Percentiles rank a stretch among this genome's conserved stretches.
These are phyloP conservation scores for Andrographis paniculata DNA, from an alignment of 305 asterid genomes.

Conservation along the genomic window DNA sequence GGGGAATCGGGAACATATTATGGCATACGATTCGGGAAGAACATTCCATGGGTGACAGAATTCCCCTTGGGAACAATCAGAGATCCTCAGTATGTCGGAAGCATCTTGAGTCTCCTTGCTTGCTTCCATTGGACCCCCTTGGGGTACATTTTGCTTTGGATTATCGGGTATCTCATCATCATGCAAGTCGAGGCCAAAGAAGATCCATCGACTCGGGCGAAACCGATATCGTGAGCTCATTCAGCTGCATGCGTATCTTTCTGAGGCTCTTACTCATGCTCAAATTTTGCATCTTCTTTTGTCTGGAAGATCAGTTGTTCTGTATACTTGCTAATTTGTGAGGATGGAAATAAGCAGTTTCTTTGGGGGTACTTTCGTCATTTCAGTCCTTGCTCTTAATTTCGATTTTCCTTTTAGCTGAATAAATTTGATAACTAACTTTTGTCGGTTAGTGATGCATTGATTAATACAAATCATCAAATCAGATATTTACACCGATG, in stretches of 20 bases:
- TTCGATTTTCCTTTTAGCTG: neutral
- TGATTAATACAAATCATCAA: too few species aligned
- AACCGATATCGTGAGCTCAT: constrained; percentile 36
- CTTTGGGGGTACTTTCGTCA: neutral
- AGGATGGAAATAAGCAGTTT: neutral
- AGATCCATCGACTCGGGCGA: constrained; percentile 71
- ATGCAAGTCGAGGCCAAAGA: constrained; percentile 63
- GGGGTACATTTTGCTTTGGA: constrained; percentile 50
- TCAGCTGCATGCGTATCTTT: neutral
- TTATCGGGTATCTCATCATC: constrained; percentile 61
- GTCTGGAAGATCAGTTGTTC: too few species aligned
- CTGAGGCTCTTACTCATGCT: neutral
- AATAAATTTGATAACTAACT: neutral
- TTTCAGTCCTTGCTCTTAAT: too few species aligned
- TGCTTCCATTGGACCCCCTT: constrained; percentile 71
- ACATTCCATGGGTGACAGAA: constrained; percentile 69
- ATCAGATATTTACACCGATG: too few species aligned
- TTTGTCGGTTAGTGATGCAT: neutral
- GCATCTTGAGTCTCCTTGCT: constrained; percentile 71
- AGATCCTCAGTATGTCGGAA: constrained; percentile 92
- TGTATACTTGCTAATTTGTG: too few species aligned
- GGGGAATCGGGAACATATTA: constrained; percentile 90
- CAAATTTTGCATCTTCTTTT: neutral
- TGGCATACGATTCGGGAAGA: constrained; percentile 86
- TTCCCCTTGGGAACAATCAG: constrained; percentile 80